Evolutionary conservation across 2,329 filamentous ascomycete genomes (phyloP), one percentile per base, ranked within the genome.

Genomic region (Neonectria neomacrospora): DNA sequence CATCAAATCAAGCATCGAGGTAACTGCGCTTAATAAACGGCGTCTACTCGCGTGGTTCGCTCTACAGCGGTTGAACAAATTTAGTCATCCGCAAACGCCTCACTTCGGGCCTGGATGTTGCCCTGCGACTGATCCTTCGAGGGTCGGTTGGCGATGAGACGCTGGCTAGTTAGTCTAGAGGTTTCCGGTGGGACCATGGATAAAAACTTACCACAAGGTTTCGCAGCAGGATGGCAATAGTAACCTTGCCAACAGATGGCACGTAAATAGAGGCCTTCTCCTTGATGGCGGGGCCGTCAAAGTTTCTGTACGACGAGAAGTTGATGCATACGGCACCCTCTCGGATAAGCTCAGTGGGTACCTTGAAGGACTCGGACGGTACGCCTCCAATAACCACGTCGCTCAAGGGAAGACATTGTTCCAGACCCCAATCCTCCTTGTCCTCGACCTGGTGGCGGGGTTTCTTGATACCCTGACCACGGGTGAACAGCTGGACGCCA

Each of bases 271-370:
- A 94, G 2, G 96, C 96, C 82, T 94, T 97, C 78, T 97, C 92
- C 81, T 97, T 98, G 70, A 98, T 89, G 51, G 92, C 91, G 0
- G 91, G 89, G 1, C 85, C 86, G 65, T 90, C 90, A 79, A 98
- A 98, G 81, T 99, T 98, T 83, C 94, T 93, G 79, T 92, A 93
- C 54, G 93, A 97, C 8, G 94, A 96, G 78, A 99, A 98, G 81
- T 99, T 99, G 82, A 99, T 94, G 84, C 96, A 99, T n/a, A 97
- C 93, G 30, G 93, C 94, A 51, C 96, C 96, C 60, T 97, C 92
- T 50, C 93, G 88, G 73, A 99, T 84, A 66, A 96, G 82, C 54
- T 92, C 87, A 3, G 90, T 91, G 6, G 94, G 92, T 26, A 99
- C 91, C 83, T 98, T 97, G 86, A 91, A 99, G 64, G 85, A 87